Conservation (phyloP, 192 early-diverging fungal genomes). For the Rhizoclosmatium globosum region DNA sequence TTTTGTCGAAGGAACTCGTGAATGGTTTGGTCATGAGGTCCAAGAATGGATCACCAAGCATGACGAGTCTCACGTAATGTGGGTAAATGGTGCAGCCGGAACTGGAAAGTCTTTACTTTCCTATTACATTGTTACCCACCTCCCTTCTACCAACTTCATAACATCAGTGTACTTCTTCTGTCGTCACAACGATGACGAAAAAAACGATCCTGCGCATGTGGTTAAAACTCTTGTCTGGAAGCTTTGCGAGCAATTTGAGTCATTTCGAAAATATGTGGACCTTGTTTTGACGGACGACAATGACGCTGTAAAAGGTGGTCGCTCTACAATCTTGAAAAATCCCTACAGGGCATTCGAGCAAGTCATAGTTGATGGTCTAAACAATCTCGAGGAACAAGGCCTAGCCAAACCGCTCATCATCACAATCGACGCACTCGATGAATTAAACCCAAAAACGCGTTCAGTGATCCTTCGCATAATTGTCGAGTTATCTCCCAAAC, state of each 20-base stretch:
- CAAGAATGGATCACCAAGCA: neutral
- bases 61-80: conserved; percentile 17
- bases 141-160: conserved; percentile 23
- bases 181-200: conserved; percentile 31
- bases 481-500: neutral
- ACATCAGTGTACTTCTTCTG: conserved; percentile 37
- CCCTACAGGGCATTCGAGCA: neutral
- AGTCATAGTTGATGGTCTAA: conserved; percentile 10
- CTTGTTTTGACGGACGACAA: neutral
- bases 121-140: neutral
- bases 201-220: conserved; percentile 13
- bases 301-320: neutral
- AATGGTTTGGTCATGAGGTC: conserved; percentile 5
- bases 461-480: neutral
- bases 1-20: conserved; percentile 30
- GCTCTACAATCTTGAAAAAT: neutral
- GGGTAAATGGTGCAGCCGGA: conserved; percentile 35
- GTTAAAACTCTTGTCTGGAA: conserved; percentile 18
- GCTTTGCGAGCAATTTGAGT: neutral
- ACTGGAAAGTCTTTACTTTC: conserved; percentile 38
- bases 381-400: neutral
- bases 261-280: neutral
- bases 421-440: conserved; percentile 40
- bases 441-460: conserved; percentile 15
- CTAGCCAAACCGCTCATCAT: conserved; percentile 1